Conservation (phyloP, 768 basidiomycete species). For the Cubamyces sp. region DNA sequence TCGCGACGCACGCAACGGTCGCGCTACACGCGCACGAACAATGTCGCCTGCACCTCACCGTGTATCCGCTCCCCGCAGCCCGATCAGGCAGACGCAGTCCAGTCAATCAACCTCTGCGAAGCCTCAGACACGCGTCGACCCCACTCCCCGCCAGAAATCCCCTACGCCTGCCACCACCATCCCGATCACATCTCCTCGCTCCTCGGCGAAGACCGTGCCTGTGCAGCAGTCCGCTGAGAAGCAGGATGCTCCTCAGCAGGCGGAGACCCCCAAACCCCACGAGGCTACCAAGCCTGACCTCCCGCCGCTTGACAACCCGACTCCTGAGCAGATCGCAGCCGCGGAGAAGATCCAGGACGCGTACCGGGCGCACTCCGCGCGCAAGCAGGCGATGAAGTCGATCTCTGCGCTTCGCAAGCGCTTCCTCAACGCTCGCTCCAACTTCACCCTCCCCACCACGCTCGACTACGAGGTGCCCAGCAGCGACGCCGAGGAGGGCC, state of each 20-base stretch:
- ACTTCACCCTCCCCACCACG: slow-evolving; percentile 48
- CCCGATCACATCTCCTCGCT: slow-evolving; percentile 16
- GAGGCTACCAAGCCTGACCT: slow-evolving; percentile 5
- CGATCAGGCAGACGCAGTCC: slow-evolving; percentile 4
- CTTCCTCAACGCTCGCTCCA: slow-evolving; percentile 47
- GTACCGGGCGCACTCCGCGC: slow-evolving; percentile 45
- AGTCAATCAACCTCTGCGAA: slow-evolving; percentile 1
- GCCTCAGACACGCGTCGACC: slow-evolving; percentile 7
- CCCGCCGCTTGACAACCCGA: slow-evolving; percentile 12
- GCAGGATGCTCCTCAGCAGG: slow-evolving; percentile 6
- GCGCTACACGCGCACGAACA: slow-evolving; percentile 17
- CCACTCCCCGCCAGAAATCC: slow-evolving; percentile 11
- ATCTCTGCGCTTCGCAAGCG: slow-evolving; percentile 45
- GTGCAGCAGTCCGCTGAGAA: background rate
- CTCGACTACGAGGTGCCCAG: slow-evolving; percentile 48
- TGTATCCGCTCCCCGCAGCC: slow-evolving; percentile 11
- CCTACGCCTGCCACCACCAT: slow-evolving; percentile 10
- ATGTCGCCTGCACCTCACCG: slow-evolving; percentile 15
- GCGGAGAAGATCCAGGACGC: slow-evolving; percentile 52
- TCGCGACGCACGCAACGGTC: slow-evolving; percentile 7
- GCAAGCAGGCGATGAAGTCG: slow-evolving; percentile 40
- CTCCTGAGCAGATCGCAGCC: slow-evolving; percentile 29
- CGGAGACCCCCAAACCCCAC: slow-evolving; percentile 3
- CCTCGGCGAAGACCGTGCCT: slow-evolving; percentile 9
- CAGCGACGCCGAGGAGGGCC: slow-evolving; percentile 5